A percentile compares a stretch with the other conserved stretches of the same genome.
Evolutionary conservation across 768 basidiomycete species (phyloP).

Genomic region (Pholiota conissans): DNA sequence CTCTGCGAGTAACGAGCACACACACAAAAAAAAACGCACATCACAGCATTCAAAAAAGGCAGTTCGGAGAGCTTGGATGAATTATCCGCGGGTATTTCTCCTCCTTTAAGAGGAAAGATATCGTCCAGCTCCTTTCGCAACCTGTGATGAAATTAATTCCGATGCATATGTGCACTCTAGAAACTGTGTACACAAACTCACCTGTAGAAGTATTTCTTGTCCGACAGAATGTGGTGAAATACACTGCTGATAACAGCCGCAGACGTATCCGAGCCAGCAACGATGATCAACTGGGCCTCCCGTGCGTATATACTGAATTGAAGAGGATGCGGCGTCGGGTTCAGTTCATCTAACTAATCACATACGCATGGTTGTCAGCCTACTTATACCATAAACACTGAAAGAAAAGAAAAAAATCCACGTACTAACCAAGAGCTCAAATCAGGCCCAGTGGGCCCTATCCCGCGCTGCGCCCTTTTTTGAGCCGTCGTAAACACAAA

Average conservation of each 20-base stretch:
- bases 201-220: slow-evolving; percentile 20
- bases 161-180: not conserved
- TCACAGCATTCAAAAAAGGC: slow-evolving; percentile 32
- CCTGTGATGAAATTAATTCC: not conserved
- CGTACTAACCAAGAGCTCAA: slow-evolving; percentile 7
- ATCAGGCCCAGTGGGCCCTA: not conserved
- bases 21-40: slow-evolving; percentile 30
- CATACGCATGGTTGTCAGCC: too few relatives aligned
- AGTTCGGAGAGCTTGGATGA: slow-evolving; percentile 21
- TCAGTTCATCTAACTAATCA: slow-evolving; percentile 6
- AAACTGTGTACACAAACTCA: not conserved
- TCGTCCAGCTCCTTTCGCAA: slow-evolving; percentile 29
- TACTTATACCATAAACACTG: not conserved
- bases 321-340: not conserved
- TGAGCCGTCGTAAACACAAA: slow-evolving; percentile 1
- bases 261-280: slow-evolving; percentile 34
- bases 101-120: slow-evolving; percentile 11
- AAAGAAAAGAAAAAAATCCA: not conserved
- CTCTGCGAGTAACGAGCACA: slow-evolving; percentile 18
- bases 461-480: slow-evolving; percentile 2
- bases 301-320: not conserved
- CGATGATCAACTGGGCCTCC: slow-evolving; percentile 23
- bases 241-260: slow-evolving; percentile 25
- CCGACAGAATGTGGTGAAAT: slow-evolving; percentile 26
- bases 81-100: slow-evolving; percentile 14